A percentile compares a stretch with the other conserved stretches of the same genome.
phyloP scores from a whole-genome alignment of 257 asterid genomes.

The Scutellaria minor region DNA sequence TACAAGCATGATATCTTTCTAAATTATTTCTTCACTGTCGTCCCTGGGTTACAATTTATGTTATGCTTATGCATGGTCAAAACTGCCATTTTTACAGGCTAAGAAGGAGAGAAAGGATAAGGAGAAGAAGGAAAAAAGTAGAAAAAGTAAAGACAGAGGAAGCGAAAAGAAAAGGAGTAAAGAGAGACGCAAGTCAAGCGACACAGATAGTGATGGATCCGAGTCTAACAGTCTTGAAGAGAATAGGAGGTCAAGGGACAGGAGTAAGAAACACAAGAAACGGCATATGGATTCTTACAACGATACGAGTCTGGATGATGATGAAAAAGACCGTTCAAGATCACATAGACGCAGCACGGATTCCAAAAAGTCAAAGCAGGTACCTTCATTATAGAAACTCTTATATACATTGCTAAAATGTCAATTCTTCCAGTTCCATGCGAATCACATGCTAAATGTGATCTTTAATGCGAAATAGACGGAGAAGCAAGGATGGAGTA shows the following conservation, averaged over 20 bases:
- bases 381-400: constrained; percentile 24
- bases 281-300: constrained; percentile 47
- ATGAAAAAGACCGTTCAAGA: constrained; percentile 61
- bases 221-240: constrained; percentile 59
- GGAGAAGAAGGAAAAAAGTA: constrained; percentile 63
- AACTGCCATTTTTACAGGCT: constrained; percentile 50
- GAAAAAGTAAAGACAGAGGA: constrained; percentile 55
- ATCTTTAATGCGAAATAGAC: constrained; percentile 34
- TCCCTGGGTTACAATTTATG: constrained; percentile 3
- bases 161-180: constrained; percentile 51
- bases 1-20: neutral
- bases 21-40: neutral
- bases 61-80: neutral
- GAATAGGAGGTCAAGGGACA: constrained; percentile 58
- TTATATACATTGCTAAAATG: constrained; percentile 5
- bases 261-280: constrained; percentile 63
- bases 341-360: constrained; percentile 58
- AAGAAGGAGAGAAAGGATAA: constrained; percentile 70
- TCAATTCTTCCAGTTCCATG: neutral
- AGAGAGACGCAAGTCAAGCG: constrained; percentile 57
- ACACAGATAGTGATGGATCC: constrained; percentile 59
- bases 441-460: constrained; percentile 1
- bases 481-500: constrained; percentile 46
- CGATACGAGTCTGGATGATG: constrained; percentile 47
- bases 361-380: constrained; percentile 67